phyloP scores from a whole-genome alignment of 2,329 filamentous ascomycete genomes.

The Phoma sp. region DNA sequence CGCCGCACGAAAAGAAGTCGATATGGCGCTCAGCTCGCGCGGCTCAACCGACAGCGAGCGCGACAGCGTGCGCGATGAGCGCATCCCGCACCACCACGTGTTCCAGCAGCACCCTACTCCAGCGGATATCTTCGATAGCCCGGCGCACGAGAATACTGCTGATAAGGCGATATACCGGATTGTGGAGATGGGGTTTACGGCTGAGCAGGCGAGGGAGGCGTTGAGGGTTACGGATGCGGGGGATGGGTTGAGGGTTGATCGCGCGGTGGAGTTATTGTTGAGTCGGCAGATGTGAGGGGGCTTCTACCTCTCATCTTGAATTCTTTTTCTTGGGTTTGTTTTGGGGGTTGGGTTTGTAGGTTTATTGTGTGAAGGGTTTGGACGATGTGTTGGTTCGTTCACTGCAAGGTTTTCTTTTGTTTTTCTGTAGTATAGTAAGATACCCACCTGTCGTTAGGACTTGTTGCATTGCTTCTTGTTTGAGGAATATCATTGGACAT shows the following conservation, averaged over 20 bases:
- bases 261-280: slow-evolving; percentile 64
- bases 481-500: too few relatives aligned
- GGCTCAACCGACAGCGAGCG: slow-evolving; percentile 7
- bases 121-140: slow-evolving; percentile 38
- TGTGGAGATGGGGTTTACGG: slow-evolving; percentile 66
- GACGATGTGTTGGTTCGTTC: background rate
- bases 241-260: slow-evolving; percentile 64
- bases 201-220: slow-evolving; percentile 63
- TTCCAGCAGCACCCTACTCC: slow-evolving; percentile 45
- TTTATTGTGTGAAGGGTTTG: background rate
- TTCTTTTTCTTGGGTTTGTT: too few relatives aligned
- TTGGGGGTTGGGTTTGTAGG: background rate
- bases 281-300: slow-evolving; percentile 14
- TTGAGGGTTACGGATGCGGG: slow-evolving; percentile 67
- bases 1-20: background rate
- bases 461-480: background rate
- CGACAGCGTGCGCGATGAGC: background rate
- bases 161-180: slow-evolving; percentile 65
- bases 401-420: background rate
- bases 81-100: slow-evolving; percentile 17
- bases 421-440: slow-evolving; percentile 10
- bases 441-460: slow-evolving; percentile 10
- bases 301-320: too few relatives aligned
- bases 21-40: slow-evolving; percentile 6
- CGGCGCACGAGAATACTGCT: slow-evolving; percentile 59